Conservation (phyloP, 148 eudicot species). For the Polygonum aviculare region DNA sequence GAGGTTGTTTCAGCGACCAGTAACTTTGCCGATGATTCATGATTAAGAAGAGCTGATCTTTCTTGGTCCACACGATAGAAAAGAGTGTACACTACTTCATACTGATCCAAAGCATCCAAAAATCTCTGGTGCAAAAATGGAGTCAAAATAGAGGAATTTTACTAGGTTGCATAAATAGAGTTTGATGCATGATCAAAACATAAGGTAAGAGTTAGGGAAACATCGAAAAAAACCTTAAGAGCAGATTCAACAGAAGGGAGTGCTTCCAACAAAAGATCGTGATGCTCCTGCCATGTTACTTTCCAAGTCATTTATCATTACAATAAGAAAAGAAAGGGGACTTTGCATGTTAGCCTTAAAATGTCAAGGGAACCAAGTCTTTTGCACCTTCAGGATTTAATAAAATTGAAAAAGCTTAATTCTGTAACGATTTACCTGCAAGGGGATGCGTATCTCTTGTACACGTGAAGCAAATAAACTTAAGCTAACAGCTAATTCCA, state of each 20-base stretch:
- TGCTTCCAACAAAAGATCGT: constrained; percentile 71
- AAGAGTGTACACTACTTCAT: constrained; percentile 65
- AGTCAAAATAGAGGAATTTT: constrained; percentile 9
- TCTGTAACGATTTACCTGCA: constrained; percentile 50
- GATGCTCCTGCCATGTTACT: constrained; percentile 64
- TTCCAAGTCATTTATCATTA: background rate
- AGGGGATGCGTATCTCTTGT: constrained; percentile 95
- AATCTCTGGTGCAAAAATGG: constrained; percentile 56
- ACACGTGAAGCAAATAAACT: constrained; percentile 98
- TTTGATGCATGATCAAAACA: background rate
- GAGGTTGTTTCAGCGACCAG: constrained; percentile 65
- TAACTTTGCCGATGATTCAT: constrained; percentile 85
- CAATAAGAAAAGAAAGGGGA: background rate
- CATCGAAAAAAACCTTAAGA: constrained; percentile 48
- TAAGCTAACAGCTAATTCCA: constrained; percentile 98
- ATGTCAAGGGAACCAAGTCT: background rate
- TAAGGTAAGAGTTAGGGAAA: constrained; percentile 14
- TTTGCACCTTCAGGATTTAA: background rate
- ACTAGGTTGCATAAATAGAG: background rate
- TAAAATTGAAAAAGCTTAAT: background rate
- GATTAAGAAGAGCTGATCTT: constrained; percentile 63
- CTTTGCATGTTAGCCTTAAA: background rate
- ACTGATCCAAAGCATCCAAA: constrained; percentile 49
- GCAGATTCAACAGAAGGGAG: constrained; percentile 84
- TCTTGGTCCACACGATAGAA: constrained; percentile 81